Conservation (phyloP, 345 rosid species). For the Draba incana region DNA sequence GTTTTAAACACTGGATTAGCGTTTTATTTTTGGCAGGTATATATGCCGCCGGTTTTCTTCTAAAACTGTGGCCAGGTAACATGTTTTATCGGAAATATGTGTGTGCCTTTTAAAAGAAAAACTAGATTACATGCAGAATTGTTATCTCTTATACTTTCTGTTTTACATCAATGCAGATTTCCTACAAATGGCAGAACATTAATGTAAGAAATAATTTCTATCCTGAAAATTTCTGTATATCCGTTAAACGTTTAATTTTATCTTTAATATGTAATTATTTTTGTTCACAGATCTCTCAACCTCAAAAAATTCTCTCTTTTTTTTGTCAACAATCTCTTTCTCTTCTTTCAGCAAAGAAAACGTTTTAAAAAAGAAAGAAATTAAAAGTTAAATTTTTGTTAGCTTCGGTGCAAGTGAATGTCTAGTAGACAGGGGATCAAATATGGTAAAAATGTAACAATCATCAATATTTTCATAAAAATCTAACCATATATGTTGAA, state of each 20-base stretch:
- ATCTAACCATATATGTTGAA: too few relatives aligned
- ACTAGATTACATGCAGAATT: neutral
- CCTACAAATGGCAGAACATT: neutral
- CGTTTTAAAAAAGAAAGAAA: neutral
- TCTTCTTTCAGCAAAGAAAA: neutral
- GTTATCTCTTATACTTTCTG: neutral
- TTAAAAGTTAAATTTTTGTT: neutral
- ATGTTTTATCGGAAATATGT: constrained; percentile 2
- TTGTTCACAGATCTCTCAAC: neutral
- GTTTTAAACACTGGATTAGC: neutral
- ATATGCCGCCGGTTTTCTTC: constrained; percentile 19
- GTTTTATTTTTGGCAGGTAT: neutral
- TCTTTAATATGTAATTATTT: neutral
- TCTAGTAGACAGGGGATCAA: too few relatives aligned
- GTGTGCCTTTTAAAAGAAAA: neutral
- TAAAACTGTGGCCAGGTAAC: constrained; percentile 5
- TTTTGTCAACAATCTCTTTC: neutral
- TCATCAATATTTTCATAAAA: too few relatives aligned
- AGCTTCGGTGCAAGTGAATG: neutral
- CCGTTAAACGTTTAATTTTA: neutral
- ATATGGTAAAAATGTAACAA: too few relatives aligned
- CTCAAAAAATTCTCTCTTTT: neutral
- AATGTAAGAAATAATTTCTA: neutral
- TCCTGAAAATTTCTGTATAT: neutral
- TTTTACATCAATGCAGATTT: neutral